Evolutionary conservation across 345 rosid genomes (phyloP), one percentile per base, ranked within the genome.

Genomic region (Excoecaria cochinchinensis): DNA sequence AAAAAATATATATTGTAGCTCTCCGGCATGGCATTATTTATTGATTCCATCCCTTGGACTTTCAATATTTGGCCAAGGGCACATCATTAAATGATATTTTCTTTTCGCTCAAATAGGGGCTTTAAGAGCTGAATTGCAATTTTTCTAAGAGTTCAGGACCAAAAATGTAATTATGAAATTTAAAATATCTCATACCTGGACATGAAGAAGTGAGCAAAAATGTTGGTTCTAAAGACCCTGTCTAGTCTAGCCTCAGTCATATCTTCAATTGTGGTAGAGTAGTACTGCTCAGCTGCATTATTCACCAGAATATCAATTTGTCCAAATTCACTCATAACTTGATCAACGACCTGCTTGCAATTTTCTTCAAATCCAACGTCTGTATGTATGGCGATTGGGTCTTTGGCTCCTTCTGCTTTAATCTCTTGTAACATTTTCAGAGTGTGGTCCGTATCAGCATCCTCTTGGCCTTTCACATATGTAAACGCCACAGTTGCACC

Each of bases 401-500:
- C 75, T 16, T 60, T 46, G 44, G 67, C 55, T 0, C 50, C 56
- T 14, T 31, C 12, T 9, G 67, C 8, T 42, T 72, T 72, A 0
- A 4, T 12, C 11, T 48, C 36, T 3, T 21, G 6, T 24, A 72
- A 3, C 22, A 59, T 59, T 24, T 59, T 24, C 15, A 72, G 66
- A 3, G 57, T 72, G 0, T 72, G 42, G 6, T 72, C 67, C 25
- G 14, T 72, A 44, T 72, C 75, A 8, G 9, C n/a, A 22, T 72
- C 75, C 55, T 72, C 75, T 4, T 14, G 51, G 40, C 67, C 56
- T 42, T 42, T 31, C 1, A 72, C 67, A 60, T 72, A 72, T 6
- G 67, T 72, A 31, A 72, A 72, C 11, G 75, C 75, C 53, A 72
- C 75, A 14, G 75, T 44, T 44, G 75, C 75, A 58, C 75, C 75